phyloP scores from a whole-genome alignment of 2,329 filamentous ascomycete species.

The Elsinoe necatrix region DNA sequence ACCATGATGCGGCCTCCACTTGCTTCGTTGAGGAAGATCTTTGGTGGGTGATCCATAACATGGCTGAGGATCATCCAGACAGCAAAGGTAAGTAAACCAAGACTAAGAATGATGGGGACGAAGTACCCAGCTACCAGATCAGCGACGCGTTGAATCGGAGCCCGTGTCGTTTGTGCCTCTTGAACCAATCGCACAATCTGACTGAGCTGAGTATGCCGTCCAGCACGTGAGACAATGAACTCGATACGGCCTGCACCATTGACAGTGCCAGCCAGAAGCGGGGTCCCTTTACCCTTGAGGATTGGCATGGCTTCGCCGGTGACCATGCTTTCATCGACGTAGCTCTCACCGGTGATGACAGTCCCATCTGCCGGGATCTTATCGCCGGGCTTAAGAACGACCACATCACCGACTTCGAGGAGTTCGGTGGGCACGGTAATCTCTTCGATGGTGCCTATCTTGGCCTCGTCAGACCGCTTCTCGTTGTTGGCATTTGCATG shows the following conservation, averaged over 20 bases:
- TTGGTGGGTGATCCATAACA: constrained; percentile 70
- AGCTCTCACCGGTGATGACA: constrained; percentile 81
- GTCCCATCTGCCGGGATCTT: constrained; percentile 92
- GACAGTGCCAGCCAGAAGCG: constrained; percentile 86
- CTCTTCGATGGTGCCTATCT: constrained; percentile 65
- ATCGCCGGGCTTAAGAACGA: constrained; percentile 86
- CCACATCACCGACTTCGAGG: constrained; percentile 86
- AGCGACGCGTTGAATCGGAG: constrained; percentile 87
- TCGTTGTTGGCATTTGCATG: constrained; percentile 38
- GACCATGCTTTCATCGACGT: constrained; percentile 96
- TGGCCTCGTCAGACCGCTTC: constrained; percentile 28
- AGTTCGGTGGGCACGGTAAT: constrained; percentile 86
- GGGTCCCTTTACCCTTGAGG: constrained; percentile 70
- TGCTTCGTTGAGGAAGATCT: constrained; percentile 70
- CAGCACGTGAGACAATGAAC: constrained; percentile 84
- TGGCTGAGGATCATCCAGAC: constrained; percentile 95
- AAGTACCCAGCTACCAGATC: constrained; percentile 91
- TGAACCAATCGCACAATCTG: constrained; percentile 99
- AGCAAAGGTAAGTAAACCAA: constrained; percentile 77
- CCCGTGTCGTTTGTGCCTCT: constrained; percentile 87
- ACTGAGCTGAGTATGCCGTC: constrained; percentile 90
- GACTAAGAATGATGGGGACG: constrained; percentile 75
- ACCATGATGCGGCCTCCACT: constrained; percentile 94
- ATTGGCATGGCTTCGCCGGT: constrained; percentile 96
- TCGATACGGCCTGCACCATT: constrained; percentile 89